Base-by-base conservation (phyloP, 768 basidiomycete species). In the Collybia mongolica region DNA sequence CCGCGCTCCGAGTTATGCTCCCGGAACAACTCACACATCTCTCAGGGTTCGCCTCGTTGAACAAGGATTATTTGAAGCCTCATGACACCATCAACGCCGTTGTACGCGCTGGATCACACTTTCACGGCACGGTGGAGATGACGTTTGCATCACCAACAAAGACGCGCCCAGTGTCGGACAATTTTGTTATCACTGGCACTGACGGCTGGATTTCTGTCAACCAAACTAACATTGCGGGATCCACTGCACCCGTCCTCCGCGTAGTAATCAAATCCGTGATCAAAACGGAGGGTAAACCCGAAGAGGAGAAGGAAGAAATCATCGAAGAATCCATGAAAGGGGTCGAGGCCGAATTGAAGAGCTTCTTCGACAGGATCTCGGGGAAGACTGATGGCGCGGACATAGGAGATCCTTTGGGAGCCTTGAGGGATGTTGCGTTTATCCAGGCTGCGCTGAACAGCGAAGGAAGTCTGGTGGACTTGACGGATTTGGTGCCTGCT, bases 401-500 rank as follows among this genome's bases (percentile, higher is more conserved):
- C 4, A 43, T 84, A 17, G 89, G 88, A 12, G 76, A 80, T 54
- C 86, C 88, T 22, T 64, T 73, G 29, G 80, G 71, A 15, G 82
- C 90, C 24, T 65, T 95, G 54, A 70, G 70, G 54, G 92, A 94
- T 62, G 82, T 94, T 23, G 88, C 86, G 22, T 72, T 92, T 58
- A 86, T 95, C 52, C 76, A 95, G 69, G 90, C 87, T 22, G 81
- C 80, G 23, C 69, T 93, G 71, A 84, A 78, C 32, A 86, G 85
- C 56, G 67, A 77, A 17, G 89, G 89, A 5, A 59, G 71, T 51
- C 62, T 77, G 32, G 74, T 92, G 2, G 80, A 87, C 64, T 67
- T 93, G 42, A 60, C 62, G 46, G 72, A 70, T 50, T 56, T 78
- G 26, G 58, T 69, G 40, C 52, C 57, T 3, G 56, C 18, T 17